phyloP scores from a whole-genome alignment of 768 basidiomycete genomes.

The Leccinum longicurvipes region DNA sequence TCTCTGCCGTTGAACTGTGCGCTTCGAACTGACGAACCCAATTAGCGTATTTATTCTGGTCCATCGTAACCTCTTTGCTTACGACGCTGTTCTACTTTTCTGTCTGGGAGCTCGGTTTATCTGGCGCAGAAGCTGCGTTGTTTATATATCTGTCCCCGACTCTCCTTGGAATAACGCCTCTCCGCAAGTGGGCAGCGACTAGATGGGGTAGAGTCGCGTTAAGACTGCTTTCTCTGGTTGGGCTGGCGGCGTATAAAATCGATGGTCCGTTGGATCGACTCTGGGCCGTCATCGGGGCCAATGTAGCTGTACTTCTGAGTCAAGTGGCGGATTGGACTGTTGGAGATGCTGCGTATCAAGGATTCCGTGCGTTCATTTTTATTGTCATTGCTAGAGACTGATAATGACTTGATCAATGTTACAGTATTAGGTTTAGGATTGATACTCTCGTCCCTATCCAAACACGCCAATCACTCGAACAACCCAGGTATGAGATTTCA shows the following conservation, averaged over 20 bases:
- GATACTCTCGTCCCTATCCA: slow-evolving; percentile 61
- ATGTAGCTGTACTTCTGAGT: slow-evolving; percentile 45
- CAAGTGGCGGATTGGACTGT: slow-evolving; percentile 54
- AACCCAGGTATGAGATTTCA: slow-evolving; percentile 55
- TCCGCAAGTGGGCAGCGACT: slow-evolving; percentile 46
- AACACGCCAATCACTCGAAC: slow-evolving; percentile 76
- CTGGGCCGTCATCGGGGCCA: slow-evolving; percentile 54
- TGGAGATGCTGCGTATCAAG: slow-evolving; percentile 43
- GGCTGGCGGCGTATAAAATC: slow-evolving; percentile 50
- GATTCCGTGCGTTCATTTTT: slow-evolving; percentile 39
- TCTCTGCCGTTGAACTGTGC: neutral
- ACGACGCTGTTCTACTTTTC: slow-evolving; percentile 89
- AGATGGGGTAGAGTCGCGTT: slow-evolving; percentile 48
- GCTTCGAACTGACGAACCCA: neutral
- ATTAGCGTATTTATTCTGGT: slow-evolving; percentile 78
- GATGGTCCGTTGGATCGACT: slow-evolving; percentile 54
- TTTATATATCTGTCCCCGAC: slow-evolving; percentile 68
- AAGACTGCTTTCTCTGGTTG: slow-evolving; percentile 48
- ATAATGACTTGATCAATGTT: neutral
- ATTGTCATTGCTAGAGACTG: neutral
- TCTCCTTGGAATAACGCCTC: slow-evolving; percentile 46
- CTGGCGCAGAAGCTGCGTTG: slow-evolving; percentile 76
- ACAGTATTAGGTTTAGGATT: slow-evolving; percentile 67
- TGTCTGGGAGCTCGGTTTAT: slow-evolving; percentile 84
- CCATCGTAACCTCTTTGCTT: slow-evolving; percentile 73